phyloP scores from a whole-genome alignment of 2,329 filamentous ascomycete species.

The Coccinonectria pachysandricola region DNA sequence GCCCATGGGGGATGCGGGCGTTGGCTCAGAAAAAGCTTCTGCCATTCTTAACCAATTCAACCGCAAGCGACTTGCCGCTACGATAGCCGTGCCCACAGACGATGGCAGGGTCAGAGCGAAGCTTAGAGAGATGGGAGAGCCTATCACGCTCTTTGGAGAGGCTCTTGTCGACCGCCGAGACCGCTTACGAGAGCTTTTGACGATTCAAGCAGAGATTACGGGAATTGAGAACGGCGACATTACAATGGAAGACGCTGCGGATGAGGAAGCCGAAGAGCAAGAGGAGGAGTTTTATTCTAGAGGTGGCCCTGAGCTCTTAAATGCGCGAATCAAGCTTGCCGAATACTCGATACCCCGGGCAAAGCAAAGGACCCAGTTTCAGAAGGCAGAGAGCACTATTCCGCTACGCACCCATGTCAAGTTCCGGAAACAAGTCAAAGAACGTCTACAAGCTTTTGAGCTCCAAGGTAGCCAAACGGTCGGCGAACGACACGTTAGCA shows the following conservation, averaged over 20 bases:
- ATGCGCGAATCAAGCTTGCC: conserved; percentile 70
- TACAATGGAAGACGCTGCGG: conserved; percentile 48
- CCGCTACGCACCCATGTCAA: conserved; percentile 84
- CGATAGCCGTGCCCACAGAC: conserved; percentile 87
- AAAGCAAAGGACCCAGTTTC: conserved; percentile 63
- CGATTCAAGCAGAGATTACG: conserved; percentile 57
- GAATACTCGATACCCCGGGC: conserved; percentile 75
- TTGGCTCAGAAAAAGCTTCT: conserved; percentile 71
- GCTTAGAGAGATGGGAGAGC: conserved; percentile 81
- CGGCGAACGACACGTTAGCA: conserved; percentile 81
- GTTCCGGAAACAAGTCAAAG: conserved; percentile 81
- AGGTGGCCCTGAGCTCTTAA: conserved; percentile 62
- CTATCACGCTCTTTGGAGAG: conserved; percentile 90
- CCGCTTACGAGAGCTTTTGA: conserved; percentile 70
- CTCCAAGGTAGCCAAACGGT: conserved; percentile 90
- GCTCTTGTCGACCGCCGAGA: conserved; percentile 77
- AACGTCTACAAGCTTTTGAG: conserved; percentile 71
- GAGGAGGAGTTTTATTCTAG: conserved; percentile 95
- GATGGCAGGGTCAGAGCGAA: conserved; percentile 74
- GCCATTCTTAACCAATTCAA: conserved; percentile 82
- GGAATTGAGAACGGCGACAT: conserved; percentile 47
- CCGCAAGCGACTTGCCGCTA: conserved; percentile 78
- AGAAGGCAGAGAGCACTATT: conserved; percentile 73
- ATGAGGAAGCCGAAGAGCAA: conserved; percentile 57
- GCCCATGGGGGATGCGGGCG: conserved; percentile 52